Evolutionary conservation across 2,329 filamentous ascomycete genomes (phyloP).

Genomic region (Colletotrichum sp.): DNA sequence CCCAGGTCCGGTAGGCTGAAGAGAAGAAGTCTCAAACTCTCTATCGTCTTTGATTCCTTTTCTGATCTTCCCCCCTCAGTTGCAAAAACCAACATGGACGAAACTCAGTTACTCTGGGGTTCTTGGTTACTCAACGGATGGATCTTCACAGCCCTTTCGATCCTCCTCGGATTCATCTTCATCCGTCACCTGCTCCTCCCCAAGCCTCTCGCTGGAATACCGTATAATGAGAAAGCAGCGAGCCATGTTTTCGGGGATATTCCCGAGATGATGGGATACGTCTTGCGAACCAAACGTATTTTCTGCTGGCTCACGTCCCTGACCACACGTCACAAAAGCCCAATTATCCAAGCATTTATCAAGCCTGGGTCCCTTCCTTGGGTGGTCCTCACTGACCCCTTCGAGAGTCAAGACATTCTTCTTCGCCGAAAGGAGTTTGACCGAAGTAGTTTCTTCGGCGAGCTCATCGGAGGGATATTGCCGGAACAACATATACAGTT

Average conservation of each 20-base stretch:
- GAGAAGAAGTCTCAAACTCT: neutral
- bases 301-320: constrained; percentile 37
- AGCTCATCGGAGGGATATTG: constrained; percentile 35
- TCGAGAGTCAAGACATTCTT: constrained; percentile 43
- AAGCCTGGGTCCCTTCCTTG: constrained; percentile 44
- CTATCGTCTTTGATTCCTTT: neutral
- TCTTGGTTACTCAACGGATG: neutral
- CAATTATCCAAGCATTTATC: constrained; percentile 52
- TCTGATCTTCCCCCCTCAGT: neutral
- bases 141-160: neutral
- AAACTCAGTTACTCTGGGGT: neutral
- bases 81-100: too few relatives aligned
- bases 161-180: neutral
- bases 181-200: neutral
- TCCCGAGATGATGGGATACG: constrained; percentile 41
- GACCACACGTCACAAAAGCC: constrained; percentile 36
- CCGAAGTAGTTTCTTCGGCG: constrained; percentile 36
- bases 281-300: constrained; percentile 31
- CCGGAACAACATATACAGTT: constrained; percentile 36
- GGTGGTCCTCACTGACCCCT: constrained; percentile 41
- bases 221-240: constrained; percentile 43
- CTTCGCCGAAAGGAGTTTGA: constrained; percentile 50
- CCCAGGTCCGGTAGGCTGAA: neutral
- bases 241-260: constrained; percentile 44
- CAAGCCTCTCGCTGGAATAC: constrained; percentile 17